phyloP scores from a whole-genome alignment of 768 basidiomycete species.

The Russula compacta region DNA sequence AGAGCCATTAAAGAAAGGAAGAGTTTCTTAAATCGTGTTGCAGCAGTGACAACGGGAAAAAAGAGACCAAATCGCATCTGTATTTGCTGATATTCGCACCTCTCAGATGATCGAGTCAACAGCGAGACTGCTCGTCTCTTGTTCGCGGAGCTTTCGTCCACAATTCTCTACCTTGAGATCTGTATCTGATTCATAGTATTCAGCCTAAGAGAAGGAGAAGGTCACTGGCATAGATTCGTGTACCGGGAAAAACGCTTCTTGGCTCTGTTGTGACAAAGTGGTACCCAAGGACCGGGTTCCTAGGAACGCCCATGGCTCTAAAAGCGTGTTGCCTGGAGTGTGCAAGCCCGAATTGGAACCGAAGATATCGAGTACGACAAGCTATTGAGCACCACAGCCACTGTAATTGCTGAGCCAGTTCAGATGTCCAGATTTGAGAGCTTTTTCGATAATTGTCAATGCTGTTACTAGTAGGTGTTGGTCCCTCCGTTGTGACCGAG shows the following conservation, averaged over 20 bases:
- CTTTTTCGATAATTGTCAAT: neutral
- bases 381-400: neutral
- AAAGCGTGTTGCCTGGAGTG: neutral
- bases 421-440: neutral
- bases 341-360: neutral
- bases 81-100: neutral
- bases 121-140: neutral
- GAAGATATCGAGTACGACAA: neutral
- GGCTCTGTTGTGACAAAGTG: neutral
- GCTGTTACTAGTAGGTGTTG: too few species aligned
- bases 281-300: constrained; percentile 12
- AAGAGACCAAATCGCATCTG: neutral
- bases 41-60: too few species aligned
- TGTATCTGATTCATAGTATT: neutral
- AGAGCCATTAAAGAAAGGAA: neutral
- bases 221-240: neutral
- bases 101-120: neutral
- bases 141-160: constrained; percentile 6
- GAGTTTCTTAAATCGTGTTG: neutral
- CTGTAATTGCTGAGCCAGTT: neutral
- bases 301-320: neutral
- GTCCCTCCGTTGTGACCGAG: neutral
- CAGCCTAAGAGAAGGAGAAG: neutral
- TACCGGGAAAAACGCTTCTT: constrained; percentile 3
- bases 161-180: neutral